Evolutionary conservation across 371 early-diverging fungal genomes (phyloP).

Genomic region (Phascolomyces articulosus): DNA sequence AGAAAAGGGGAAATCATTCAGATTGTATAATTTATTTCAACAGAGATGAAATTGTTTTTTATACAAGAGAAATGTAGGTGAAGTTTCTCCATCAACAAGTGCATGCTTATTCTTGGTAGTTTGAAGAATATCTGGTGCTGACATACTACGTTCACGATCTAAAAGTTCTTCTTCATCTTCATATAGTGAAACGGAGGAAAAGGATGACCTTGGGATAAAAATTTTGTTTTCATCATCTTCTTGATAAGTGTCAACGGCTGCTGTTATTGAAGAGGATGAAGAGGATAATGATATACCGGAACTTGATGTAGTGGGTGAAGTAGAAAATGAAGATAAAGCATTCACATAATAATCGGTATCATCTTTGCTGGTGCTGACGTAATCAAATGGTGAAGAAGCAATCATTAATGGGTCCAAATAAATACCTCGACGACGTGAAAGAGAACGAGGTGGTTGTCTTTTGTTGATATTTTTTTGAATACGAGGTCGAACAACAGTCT

Average conservation of each 20-base stretch:
- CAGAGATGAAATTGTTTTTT: slow-evolving; percentile 10
- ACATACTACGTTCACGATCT: background rate
- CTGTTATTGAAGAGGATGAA: too few relatives aligned
- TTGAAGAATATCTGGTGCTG: background rate
- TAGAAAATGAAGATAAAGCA: background rate
- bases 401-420: slow-evolving; percentile 1
- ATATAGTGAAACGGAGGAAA: background rate
- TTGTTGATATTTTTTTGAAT: background rate
- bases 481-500: slow-evolving; percentile 2
- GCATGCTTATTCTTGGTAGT: background rate
- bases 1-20: background rate
- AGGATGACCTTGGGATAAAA: background rate
- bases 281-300: background rate
- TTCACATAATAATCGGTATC: background rate
- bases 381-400: background rate
- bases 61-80: slow-evolving; percentile 15
- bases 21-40: background rate
- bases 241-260: too few relatives aligned
- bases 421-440: slow-evolving; percentile 8
- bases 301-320: background rate
- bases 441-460: background rate
- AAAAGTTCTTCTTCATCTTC: background rate
- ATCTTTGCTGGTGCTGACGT: background rate
- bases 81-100: slow-evolving; percentile 4
- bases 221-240: background rate